A percentile compares a stretch with the other conserved stretches of the same genome.
Conservation (phyloP, 306 rosid species). For the Spatholobus suberectus region DNA sequence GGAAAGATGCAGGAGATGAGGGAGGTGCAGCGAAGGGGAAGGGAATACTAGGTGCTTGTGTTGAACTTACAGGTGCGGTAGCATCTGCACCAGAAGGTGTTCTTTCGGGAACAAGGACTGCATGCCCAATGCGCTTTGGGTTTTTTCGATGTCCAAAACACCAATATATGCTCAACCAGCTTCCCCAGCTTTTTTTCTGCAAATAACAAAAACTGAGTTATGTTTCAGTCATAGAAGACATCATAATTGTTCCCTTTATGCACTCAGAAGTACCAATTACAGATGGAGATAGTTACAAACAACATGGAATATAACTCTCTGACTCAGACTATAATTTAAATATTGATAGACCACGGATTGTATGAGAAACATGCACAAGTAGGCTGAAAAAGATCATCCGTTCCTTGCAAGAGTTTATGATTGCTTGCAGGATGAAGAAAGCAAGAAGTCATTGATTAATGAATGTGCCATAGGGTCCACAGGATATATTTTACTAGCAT, state of each 20-base stretch:
- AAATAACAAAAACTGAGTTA: conserved; percentile 29
- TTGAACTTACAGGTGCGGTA: conserved; percentile 54
- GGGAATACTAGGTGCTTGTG: conserved; percentile 51
- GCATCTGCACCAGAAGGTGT: conserved; percentile 42
- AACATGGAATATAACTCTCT: not conserved
- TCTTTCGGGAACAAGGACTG: conserved; percentile 72
- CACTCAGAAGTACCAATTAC: conserved; percentile 13
- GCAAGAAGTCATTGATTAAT: not conserved
- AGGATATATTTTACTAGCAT: not conserved
- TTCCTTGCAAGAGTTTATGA: not conserved
- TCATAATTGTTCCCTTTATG: conserved; percentile 7
- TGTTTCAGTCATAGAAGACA: conserved; percentile 25
- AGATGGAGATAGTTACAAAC: not conserved
- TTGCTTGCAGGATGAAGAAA: conserved; percentile 6
- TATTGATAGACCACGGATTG: not conserved
- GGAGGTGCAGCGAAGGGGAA: conserved; percentile 94
- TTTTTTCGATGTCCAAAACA: conserved; percentile 75
- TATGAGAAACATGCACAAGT: conserved; percentile 1
- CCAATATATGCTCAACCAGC: conserved; percentile 65
- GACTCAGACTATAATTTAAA: not conserved
- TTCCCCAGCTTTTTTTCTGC: conserved; percentile 94
- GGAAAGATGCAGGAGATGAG: conserved; percentile 96
- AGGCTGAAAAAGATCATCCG: not conserved
- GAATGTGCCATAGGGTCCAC: not conserved
- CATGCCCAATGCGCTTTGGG: conserved; percentile 78